Percentiles rank a stretch among this genome's conserved stretches.
phyloP scores from a whole-genome alignment of 306 rosid genomes.

The Cyclanthera cordifolia region DNA sequence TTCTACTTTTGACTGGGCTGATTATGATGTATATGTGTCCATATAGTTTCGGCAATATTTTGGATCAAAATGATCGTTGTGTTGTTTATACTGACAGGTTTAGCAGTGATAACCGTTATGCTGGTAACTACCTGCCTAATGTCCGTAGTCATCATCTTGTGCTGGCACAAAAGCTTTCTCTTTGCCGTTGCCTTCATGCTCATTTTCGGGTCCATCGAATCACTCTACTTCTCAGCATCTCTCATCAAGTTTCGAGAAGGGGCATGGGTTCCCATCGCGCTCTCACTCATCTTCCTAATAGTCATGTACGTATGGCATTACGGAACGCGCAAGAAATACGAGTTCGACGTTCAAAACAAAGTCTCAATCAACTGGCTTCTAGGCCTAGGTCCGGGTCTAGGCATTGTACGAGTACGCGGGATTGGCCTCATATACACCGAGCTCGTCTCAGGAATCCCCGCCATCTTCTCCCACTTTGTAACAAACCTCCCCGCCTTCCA shows the following conservation, averaged over 20 bases:
- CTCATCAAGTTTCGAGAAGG: constrained; percentile 93
- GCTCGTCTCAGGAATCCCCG: constrained; percentile 89
- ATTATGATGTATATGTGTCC: no score
- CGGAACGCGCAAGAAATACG: constrained; percentile 83
- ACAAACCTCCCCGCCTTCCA: constrained; percentile 97
- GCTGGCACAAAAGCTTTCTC: constrained; percentile 62
- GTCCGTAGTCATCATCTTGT: constrained; percentile 86
- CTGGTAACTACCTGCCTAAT: constrained; percentile 85
- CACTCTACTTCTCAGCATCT: constrained; percentile 95
- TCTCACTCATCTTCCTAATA: constrained; percentile 69
- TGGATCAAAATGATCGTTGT: not conserved
- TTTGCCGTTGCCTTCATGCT: constrained; percentile 63
- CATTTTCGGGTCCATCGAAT: constrained; percentile 89
- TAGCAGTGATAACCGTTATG: constrained; percentile 97
- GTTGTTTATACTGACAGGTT: constrained; percentile 38
- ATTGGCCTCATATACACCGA: constrained; percentile 93
- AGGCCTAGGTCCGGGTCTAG: constrained; percentile 58
- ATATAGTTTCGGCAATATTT: not conserved
- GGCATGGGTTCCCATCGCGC: constrained; percentile 95
- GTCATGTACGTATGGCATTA: constrained; percentile 94
- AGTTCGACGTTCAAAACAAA: constrained; percentile 85
- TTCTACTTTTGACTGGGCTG: not conserved
- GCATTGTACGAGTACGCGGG: constrained; percentile 82
- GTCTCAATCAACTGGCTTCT: constrained; percentile 96
- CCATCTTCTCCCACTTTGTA: constrained; percentile 93